These are phyloP conservation scores for Ilyonectria mors-panacis DNA, from an alignment of 2,329 filamentous ascomycete species.

Conservation along the genomic window DNA sequence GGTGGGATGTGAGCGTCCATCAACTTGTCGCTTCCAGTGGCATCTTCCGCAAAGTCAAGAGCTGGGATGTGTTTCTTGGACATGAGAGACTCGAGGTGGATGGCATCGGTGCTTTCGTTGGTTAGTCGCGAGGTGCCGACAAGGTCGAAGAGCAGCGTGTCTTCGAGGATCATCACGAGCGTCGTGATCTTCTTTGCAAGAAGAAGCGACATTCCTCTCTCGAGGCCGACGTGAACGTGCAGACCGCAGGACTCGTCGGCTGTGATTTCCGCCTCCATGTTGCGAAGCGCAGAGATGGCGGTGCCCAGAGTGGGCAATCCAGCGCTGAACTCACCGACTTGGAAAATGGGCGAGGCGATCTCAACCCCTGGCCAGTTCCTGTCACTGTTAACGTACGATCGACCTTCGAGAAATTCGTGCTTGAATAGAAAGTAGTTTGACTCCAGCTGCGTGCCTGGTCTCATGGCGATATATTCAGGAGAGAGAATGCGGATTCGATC, in stretches of 20 bases:
- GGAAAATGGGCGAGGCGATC: slow-evolving; percentile 40
- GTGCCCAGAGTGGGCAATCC: slow-evolving; percentile 29
- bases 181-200: slow-evolving; percentile 45
- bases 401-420: slow-evolving; percentile 16
- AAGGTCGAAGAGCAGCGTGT: slow-evolving; percentile 29
- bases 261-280: slow-evolving; percentile 17
- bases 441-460: background rate
- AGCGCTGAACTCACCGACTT: slow-evolving; percentile 30
- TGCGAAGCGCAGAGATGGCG: slow-evolving; percentile 29
- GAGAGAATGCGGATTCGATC: slow-evolving; percentile 2
- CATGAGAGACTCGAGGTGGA: slow-evolving; percentile 11
- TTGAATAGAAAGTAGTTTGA: slow-evolving; percentile 36
- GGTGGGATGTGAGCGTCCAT: slow-evolving; percentile 19
- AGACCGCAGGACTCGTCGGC: slow-evolving; percentile 43
- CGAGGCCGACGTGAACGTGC: slow-evolving; percentile 46
- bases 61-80: background rate
- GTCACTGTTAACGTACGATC: background rate
- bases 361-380: slow-evolving; percentile 37
- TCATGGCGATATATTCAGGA: background rate
- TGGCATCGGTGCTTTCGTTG: background rate
- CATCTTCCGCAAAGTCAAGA: background rate
- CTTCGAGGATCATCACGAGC: slow-evolving; percentile 40
- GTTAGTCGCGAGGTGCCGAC: slow-evolving; percentile 14
- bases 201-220: slow-evolving; percentile 39
- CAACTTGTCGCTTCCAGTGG: accelerated